Conservation (phyloP, 495 filamentous ascomycete species). For the Xylaria longipes region DNA sequence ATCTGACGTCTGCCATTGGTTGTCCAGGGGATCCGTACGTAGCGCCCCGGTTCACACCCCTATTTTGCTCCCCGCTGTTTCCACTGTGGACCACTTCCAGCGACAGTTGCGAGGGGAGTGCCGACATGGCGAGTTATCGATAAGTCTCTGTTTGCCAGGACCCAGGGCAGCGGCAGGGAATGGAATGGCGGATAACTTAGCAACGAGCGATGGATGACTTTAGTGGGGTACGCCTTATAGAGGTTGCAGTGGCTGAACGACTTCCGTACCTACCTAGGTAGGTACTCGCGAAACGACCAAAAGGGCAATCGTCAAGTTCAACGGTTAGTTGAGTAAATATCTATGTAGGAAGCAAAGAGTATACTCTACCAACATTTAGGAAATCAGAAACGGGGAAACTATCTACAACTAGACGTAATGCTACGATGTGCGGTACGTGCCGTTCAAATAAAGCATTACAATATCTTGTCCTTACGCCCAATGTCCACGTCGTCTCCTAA, state of each 20-base stretch:
- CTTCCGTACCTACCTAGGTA: no score
- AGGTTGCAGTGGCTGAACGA: slow-evolving; percentile 17
- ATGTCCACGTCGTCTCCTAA: background rate
- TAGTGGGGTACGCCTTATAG: slow-evolving; percentile 12
- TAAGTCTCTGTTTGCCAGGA: slow-evolving; percentile 8
- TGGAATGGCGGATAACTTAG: background rate
- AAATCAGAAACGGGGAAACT: background rate
- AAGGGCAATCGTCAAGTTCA: slow-evolving; percentile 2
- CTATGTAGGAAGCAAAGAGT: background rate
- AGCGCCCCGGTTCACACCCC: slow-evolving; percentile 16
- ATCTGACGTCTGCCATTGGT: slow-evolving; percentile 39
- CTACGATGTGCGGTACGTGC: background rate
- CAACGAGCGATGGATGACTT: background rate
- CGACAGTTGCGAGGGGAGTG: slow-evolving; percentile 3
- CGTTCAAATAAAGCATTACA: slow-evolving; percentile 18
- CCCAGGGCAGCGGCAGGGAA: background rate
- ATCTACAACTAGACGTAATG: background rate
- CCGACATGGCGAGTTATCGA: slow-evolving; percentile 22
- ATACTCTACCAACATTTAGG: background rate
- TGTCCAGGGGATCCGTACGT: slow-evolving; percentile 35
- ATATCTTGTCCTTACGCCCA: background rate
- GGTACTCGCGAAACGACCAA: background rate
- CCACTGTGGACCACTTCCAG: background rate
- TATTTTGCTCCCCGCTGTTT: slow-evolving; percentile 24
- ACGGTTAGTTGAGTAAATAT: background rate